Conservation (phyloP, 257 asterid genomes). For the Thymus quinquecostatus region DNA sequence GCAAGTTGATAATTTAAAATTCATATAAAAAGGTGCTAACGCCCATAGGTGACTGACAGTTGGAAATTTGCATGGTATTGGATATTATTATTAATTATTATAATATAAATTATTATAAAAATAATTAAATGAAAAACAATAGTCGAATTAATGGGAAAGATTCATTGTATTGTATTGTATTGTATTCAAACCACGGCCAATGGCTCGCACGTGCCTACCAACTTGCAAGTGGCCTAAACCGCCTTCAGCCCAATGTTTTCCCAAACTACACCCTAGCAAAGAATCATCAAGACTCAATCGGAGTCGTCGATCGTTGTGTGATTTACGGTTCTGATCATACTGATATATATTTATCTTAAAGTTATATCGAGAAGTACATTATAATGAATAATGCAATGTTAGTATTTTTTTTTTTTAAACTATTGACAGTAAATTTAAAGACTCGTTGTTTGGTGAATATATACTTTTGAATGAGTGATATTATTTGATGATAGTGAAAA, state of each 20-base stretch:
- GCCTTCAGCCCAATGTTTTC: slow-evolving; percentile 33
- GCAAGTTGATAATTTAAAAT: slow-evolving; percentile 34
- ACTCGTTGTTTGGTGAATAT: no score
- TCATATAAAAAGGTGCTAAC: neutral
- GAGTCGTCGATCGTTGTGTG: no score
- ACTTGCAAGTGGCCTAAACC: slow-evolving; percentile 25
- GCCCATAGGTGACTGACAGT: slow-evolving; percentile 15
- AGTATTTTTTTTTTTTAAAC: no score
- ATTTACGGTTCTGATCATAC: no score
- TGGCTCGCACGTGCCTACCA: slow-evolving; percentile 34
- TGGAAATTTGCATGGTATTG: slow-evolving; percentile 5
- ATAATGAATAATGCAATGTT: no score
- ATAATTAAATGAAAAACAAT: neutral
- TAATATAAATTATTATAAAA: neutral
- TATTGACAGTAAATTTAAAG: no score
- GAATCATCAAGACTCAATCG: no score
- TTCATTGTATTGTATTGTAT: slow-evolving; percentile 2
- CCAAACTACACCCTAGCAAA: neutral
- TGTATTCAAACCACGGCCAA: neutral
- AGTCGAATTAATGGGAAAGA: neutral
- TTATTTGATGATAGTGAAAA: no score
- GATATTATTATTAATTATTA: neutral
- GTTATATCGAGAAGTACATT: no score
- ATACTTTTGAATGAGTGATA: no score
- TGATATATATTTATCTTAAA: no score